phyloP scores from a whole-genome alignment of 1,284 basidiomycete species.

The Ganoderma meredithae region DNA sequence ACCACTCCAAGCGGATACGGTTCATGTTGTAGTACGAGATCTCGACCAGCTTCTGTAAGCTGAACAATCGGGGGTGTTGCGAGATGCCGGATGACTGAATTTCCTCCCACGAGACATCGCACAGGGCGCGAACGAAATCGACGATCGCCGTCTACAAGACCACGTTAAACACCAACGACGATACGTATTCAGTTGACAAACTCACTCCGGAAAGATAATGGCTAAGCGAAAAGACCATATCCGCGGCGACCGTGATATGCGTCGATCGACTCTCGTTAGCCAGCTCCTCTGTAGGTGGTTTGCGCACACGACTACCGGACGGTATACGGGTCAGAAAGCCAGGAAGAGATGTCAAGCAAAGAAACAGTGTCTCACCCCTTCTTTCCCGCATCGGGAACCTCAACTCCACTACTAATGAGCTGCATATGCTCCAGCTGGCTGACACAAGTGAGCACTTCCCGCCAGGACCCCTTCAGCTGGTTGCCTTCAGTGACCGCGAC shows the following conservation, averaged over 20 bases:
- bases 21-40: slow-evolving; percentile 99
- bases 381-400: slow-evolving; percentile 79
- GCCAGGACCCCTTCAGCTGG: slow-evolving; percentile 94
- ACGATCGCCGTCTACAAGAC: slow-evolving; percentile 88
- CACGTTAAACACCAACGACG: slow-evolving; percentile 17
- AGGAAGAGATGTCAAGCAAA: neutral
- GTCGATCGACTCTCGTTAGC: slow-evolving; percentile 97
- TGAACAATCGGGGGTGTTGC: slow-evolving; percentile 94
- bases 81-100: slow-evolving; percentile 97
- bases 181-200: slow-evolving; percentile 12
- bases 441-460: slow-evolving; percentile 93
- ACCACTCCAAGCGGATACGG: slow-evolving; percentile 98
- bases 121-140: slow-evolving; percentile 96
- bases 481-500: slow-evolving; percentile 95
- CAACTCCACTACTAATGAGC: slow-evolving; percentile 87
- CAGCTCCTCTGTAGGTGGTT: slow-evolving; percentile 89
- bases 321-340: neutral
- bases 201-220: slow-evolving; percentile 93
- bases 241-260: slow-evolving; percentile 97
- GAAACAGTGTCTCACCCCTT: slow-evolving; percentile 67
- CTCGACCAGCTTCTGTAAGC: slow-evolving; percentile 98
- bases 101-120: slow-evolving; percentile 99
- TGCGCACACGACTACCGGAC: slow-evolving; percentile 59
- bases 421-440: slow-evolving; percentile 98
- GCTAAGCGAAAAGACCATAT: slow-evolving; percentile 98